phyloP scores from a whole-genome alignment of 1,139 yeast species.

The Suzukiozyma palmioleophila region DNA sequence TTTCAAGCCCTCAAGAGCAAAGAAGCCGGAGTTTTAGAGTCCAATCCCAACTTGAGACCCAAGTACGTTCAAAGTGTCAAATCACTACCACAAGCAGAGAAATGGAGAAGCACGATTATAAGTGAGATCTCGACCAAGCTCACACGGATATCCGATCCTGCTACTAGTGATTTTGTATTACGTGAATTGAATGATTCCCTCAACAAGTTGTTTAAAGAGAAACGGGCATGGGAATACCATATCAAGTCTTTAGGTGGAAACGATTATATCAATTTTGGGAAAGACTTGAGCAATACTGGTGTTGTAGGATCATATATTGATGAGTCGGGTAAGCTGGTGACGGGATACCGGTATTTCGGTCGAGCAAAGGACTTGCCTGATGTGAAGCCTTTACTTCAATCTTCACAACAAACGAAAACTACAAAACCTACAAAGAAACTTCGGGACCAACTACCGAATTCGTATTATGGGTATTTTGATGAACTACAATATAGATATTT shows the following conservation, averaged over 20 bases:
- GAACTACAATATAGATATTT: constrained; percentile 14
- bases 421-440: constrained; percentile 14
- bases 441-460: constrained; percentile 14
- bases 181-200: constrained; percentile 75
- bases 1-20: constrained; percentile 59
- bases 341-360: constrained; percentile 76
- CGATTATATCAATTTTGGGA: constrained; percentile 40
- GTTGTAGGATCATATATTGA: constrained; percentile 11
- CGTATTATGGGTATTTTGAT: constrained; percentile 47
- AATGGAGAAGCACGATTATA: constrained; percentile 64
- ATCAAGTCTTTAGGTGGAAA: constrained; percentile 69
- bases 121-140: constrained; percentile 61
- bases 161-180: constrained; percentile 55
- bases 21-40: constrained; percentile 57
- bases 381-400: constrained; percentile 50
- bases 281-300: constrained; percentile 23
- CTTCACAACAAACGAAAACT: constrained; percentile 16
- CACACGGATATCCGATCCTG: constrained; percentile 60
- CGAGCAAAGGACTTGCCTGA: constrained; percentile 80
- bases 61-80: constrained; percentile 51
- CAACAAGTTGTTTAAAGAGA: constrained; percentile 64
- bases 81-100: constrained; percentile 64
- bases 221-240: constrained; percentile 73
- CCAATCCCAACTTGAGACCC: constrained; percentile 59
- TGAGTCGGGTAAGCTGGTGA: constrained; percentile 17